A percentile compares a stretch with the other conserved stretches of the same genome.
These are phyloP conservation scores for Hansenula sp. DNA, from an alignment of 1,139 yeast genomes.

Conservation along the genomic window DNA sequence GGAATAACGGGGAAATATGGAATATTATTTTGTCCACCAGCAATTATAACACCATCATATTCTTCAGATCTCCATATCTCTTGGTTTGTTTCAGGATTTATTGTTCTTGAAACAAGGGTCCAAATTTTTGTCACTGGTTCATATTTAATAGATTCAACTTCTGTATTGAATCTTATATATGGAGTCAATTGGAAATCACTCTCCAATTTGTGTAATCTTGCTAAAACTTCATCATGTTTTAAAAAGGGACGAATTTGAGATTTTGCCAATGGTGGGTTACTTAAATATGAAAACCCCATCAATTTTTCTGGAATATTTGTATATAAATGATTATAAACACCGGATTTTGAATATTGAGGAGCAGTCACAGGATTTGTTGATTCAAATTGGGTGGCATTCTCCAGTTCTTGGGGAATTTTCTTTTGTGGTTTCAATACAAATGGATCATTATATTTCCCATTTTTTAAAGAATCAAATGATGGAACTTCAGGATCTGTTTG, in stretches of 20 bases:
- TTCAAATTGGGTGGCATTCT: background rate
- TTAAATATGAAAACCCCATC: background rate
- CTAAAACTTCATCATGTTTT: background rate
- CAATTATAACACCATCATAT: constrained; percentile 39
- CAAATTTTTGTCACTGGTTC: constrained; percentile 32
- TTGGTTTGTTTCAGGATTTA: constrained; percentile 15
- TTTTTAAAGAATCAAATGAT: constrained; percentile 15
- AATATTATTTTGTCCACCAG: constrained; percentile 39
- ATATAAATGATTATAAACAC: constrained; percentile 30
- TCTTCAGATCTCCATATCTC: constrained; percentile 25
- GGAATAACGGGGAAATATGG: constrained; percentile 39
- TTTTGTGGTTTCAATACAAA: background rate
- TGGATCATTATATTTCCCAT: constrained; percentile 21
- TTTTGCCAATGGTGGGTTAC: background rate
- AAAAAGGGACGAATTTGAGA: background rate
- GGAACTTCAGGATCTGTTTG: constrained; percentile 15
- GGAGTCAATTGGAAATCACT: constrained; percentile 27
- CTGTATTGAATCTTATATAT: constrained; percentile 33
- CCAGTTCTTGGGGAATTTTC: background rate
- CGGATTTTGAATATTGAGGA: background rate
- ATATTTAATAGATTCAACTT: constrained; percentile 34
- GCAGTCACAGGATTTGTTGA: background rate
- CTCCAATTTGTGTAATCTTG: constrained; percentile 15
- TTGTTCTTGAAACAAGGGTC: constrained; percentile 30
- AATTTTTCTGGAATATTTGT: constrained; percentile 43